Percentiles rank a stretch among this genome's conserved stretches.
Evolutionary conservation across 2,329 filamentous ascomycete genomes (phyloP).

Genomic region (Aspergillus brunneoviolaceus): DNA sequence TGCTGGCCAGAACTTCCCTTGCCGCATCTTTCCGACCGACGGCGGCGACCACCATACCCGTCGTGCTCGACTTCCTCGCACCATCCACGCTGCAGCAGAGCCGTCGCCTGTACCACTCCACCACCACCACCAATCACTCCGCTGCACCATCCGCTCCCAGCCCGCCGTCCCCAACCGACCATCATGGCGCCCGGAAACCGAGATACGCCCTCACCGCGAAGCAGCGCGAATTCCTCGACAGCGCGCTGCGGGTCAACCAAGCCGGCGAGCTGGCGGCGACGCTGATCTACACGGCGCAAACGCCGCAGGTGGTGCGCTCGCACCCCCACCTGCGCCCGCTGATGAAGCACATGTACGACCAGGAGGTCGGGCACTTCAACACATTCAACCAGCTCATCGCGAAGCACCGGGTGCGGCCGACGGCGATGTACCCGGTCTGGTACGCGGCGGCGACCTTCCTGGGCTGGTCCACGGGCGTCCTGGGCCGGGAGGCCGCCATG

Average conservation of each 20-base stretch:
- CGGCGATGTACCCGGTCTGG: slow-evolving; percentile 91
- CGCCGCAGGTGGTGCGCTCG: slow-evolving; percentile 71
- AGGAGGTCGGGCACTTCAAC: slow-evolving; percentile 82
- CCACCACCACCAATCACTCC: slow-evolving; percentile 29
- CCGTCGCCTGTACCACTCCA: slow-evolving; percentile 26
- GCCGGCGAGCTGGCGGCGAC: slow-evolving; percentile 96
- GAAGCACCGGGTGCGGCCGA: slow-evolving; percentile 86
- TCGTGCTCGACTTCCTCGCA: slow-evolving; percentile 40
- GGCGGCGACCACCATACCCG: slow-evolving; percentile 17
- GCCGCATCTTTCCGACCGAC: slow-evolving; percentile 15
- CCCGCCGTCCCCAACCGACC: background rate
- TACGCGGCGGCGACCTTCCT: slow-evolving; percentile 73
- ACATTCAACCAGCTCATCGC: slow-evolving; percentile 83
- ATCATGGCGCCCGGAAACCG: slow-evolving; percentile 26
- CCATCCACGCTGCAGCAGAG: slow-evolving; percentile 26
- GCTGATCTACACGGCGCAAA: slow-evolving; percentile 89
- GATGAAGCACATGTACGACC: slow-evolving; percentile 98
- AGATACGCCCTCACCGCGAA: slow-evolving; percentile 63
- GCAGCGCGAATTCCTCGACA: slow-evolving; percentile 73
- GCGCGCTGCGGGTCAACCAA: slow-evolving; percentile 91
- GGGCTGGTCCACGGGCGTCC: slow-evolving; percentile 83
- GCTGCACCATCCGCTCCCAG: slow-evolving; percentile 22
- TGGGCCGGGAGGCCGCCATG: slow-evolving; percentile 95
- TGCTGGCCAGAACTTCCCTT: slow-evolving; percentile 23
- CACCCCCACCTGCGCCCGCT: slow-evolving; percentile 86